Evolutionary conservation across 306 rosid species (phyloP), one percentile per base, ranked within the genome.

Genomic region (Vigna radiata): DNA sequence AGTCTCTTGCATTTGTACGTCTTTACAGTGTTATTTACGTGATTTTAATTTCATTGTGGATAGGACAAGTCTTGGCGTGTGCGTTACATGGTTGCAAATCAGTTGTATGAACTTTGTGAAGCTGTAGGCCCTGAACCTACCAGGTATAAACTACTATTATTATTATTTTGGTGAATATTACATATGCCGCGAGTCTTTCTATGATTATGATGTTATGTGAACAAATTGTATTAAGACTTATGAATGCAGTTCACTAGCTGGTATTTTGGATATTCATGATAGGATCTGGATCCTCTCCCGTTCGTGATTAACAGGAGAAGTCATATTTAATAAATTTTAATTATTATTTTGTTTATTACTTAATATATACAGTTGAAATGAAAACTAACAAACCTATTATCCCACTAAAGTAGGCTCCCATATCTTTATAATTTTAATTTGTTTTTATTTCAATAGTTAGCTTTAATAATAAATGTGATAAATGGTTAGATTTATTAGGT

Each of bases 81-180:
- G 33, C 97, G 98, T n/a, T 92, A 95, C 90, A 95, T 95, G 98
- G 98, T 95, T 72, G 98, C 98, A 62, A 95, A 95, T 87, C 98
- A 95, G 79, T 79, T 95, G 31, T 90, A 95, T 68, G 98, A 95
- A 85, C 89, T 95, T 29, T 95, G 97, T 75, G 98, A 95, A 84
- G 98, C 98, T 68, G 98, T 95, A 52, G 98, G 98, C 56, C 93
- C 97, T 80, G 98, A 95, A 41, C 96, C 97, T 63, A 92, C 97
- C 41, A 89, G 98, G 98, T 95, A 92, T 68, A 73, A 44, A 50
- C 7, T 37, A 37, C 7, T 41, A 41, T 0, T 53, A 53, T 19
- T 54, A 36, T 60, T 60, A 60, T 29, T 59, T 14, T 66, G 55
- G 14, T 59, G 49, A 58, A 46, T 61, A 56, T 64, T 37, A 53